Evolutionary conservation across 2,329 filamentous ascomycete species (phyloP).

Genomic region (Botrytis cinerea): DNA sequence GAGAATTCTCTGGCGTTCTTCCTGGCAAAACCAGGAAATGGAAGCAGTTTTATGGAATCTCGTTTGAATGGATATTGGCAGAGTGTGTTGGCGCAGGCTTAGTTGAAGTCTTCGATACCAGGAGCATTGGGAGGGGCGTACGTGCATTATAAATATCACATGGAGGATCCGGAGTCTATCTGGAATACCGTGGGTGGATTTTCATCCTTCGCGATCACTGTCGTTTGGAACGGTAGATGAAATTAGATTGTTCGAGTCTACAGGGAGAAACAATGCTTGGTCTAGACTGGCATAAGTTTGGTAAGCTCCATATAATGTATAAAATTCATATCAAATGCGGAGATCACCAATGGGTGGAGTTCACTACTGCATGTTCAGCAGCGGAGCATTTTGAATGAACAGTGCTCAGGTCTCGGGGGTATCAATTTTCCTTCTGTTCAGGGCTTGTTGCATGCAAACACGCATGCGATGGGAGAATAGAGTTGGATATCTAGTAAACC

Average conservation of each 20-base stretch:
- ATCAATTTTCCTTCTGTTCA: background rate
- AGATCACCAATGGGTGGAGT: slow-evolving; percentile 18
- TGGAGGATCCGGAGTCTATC: background rate
- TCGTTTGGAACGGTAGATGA: background rate
- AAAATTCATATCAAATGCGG: slow-evolving; percentile 14
- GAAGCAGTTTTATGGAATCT: slow-evolving; percentile 68
- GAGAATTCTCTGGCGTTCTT: slow-evolving; percentile 58
- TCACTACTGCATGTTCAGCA: slow-evolving; percentile 17
- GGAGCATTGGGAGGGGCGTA: slow-evolving; percentile 70
- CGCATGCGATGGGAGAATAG: background rate
- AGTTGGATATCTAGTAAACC: background rate
- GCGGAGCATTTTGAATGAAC: slow-evolving; percentile 18
- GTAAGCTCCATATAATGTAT: slow-evolving; percentile 20
- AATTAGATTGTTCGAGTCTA: background rate
- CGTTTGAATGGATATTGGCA: slow-evolving; percentile 70
- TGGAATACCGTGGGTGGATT: background rate
- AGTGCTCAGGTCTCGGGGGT: slow-evolving; percentile 19
- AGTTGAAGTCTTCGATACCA: slow-evolving; percentile 74
- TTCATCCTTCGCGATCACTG: background rate
- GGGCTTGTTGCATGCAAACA: background rate
- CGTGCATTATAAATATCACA: slow-evolving; percentile 43
- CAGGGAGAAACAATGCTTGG: slow-evolving; percentile 11
- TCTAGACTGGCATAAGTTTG: slow-evolving; percentile 4
- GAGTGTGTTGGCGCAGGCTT: slow-evolving; percentile 71
- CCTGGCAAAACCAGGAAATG: slow-evolving; percentile 67